Evolutionary conservation across 2,329 filamentous ascomycete species (phyloP), one percentile per base, ranked within the genome.

Genomic region (Colletotrichum graminicola): DNA sequence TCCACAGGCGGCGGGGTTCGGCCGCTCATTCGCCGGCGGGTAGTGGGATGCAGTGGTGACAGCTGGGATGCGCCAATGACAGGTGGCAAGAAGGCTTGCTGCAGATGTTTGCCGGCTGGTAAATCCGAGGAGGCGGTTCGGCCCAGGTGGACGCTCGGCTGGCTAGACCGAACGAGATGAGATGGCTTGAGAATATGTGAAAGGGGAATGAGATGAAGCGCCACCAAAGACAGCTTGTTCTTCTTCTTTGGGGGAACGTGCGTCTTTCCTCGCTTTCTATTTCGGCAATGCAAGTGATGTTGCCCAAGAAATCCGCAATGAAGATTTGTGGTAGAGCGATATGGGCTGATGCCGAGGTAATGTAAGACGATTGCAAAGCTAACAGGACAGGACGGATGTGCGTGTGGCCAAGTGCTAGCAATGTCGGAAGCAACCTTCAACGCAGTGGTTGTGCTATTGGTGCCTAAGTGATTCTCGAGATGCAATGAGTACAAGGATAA

Each of bases 41-140:
- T 32, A 32, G 65, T 39, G 45, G 59, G 29, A 71, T 55, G 29
- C 29, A 29, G 8, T 16, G 11, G 18, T 34, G 21, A 4, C 68
- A 71, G 65, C 49, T 71, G 64, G 49, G 29, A 18, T 4, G 16
- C 29, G 8, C 10, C 34, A 23, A 12, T 6, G 26, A 0, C 66
- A 69, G 67, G 21, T 57, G 63, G 49, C 45, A 51, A 4, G n/a
- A 14, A 2, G n/a, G 34, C 26, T 32, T 45, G 36, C 23, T 69
- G 65, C 36, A 64, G 59, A 69, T 43, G 21, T 43, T 60, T 62
- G 67, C 43, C 49, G 26, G 66, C 52, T 67, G 69, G 60, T 71
- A 71, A 55, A 64, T 71, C 69, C 69, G 69, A 71, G 69, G 52
- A 41, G 34, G 14, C 39, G 69, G 69, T 71, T 71, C 69, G 69